Evolutionary conservation across 1,284 basidiomycete genomes (phyloP).

Genomic region (Tilletia setariae): DNA sequence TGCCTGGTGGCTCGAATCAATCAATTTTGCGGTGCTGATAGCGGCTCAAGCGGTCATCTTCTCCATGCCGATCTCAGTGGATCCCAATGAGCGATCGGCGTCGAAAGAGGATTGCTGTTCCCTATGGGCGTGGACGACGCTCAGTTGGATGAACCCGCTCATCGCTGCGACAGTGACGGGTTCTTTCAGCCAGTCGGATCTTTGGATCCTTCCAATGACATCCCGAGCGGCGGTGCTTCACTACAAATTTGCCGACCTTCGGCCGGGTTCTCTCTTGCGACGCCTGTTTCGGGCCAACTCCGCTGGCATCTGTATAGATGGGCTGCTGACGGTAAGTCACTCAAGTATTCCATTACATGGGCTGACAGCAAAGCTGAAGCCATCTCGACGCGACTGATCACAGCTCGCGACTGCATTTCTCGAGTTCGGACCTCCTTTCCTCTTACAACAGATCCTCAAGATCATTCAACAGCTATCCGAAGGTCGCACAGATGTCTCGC

Average conservation of each 20-base stretch:
- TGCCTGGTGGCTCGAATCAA: not conserved
- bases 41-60: not conserved
- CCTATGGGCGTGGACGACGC: conserved; percentile 72
- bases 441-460: conserved; percentile 32
- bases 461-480: conserved; percentile 7
- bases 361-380: too few relatives aligned
- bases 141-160: conserved; percentile 66
- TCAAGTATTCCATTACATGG: not conserved
- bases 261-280: conserved; percentile 19
- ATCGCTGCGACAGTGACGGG: conserved; percentile 20
- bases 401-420: conserved; percentile 28
- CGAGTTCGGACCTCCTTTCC: conserved; percentile 32
- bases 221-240: conserved; percentile 27
- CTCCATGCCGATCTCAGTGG: conserved; percentile 7
- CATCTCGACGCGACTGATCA: too few relatives aligned
- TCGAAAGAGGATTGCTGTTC: conserved; percentile 69
- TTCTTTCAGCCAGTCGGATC: conserved; percentile 31
- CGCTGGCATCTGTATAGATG: conserved; percentile 30
- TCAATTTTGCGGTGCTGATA: not conserved
- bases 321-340: conserved; percentile 22
- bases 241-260: conserved; percentile 19
- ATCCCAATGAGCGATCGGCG: not conserved
- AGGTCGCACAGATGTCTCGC: not conserved
- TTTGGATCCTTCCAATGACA: conserved; percentile 30
- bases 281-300: conserved; percentile 23